Conservation (phyloP, 257 asterid genomes). For the Agastache rugosa region DNA sequence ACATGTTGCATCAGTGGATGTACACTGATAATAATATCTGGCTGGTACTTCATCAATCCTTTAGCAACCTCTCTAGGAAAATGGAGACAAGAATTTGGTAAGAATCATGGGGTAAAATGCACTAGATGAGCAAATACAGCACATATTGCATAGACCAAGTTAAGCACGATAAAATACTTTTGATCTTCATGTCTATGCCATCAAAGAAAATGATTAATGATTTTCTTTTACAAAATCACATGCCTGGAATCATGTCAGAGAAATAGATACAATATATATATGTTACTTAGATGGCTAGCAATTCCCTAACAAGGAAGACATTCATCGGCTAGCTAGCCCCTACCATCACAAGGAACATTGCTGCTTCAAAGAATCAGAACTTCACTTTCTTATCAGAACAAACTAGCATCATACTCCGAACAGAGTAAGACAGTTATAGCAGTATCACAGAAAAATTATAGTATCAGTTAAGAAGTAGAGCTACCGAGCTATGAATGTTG, state of each 20-base stretch:
- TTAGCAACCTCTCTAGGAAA: constrained; percentile 84
- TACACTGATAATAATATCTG: constrained; percentile 94
- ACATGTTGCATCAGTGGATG: constrained; percentile 99
- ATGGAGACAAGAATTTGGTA: constrained; percentile 33
- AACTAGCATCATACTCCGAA: not conserved
- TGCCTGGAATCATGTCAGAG: not conserved
- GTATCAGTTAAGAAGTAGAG: constrained; percentile 28
- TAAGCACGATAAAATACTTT: not conserved
- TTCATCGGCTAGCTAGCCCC: not conserved
- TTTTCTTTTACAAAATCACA: constrained; percentile 18
- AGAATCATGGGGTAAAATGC: constrained; percentile 26
- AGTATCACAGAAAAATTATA: not conserved
- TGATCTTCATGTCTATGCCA: constrained; percentile 1
- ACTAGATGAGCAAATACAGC: constrained; percentile 10
- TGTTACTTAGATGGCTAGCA: constrained; percentile 14
- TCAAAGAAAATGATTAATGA: constrained; percentile 15
- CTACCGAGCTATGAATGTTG: constrained; percentile 95
- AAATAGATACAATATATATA: not conserved
- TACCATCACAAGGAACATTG: not conserved
- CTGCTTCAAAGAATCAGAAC: not conserved
- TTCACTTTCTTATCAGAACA: not conserved
- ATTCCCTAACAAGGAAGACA: not conserved
- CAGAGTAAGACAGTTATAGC: not conserved
- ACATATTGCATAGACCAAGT: not conserved
- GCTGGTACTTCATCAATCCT: constrained; percentile 95